phyloP scores from a whole-genome alignment of 2,329 filamentous ascomycete genomes.

The Ophiostoma triangulosporum region DNA sequence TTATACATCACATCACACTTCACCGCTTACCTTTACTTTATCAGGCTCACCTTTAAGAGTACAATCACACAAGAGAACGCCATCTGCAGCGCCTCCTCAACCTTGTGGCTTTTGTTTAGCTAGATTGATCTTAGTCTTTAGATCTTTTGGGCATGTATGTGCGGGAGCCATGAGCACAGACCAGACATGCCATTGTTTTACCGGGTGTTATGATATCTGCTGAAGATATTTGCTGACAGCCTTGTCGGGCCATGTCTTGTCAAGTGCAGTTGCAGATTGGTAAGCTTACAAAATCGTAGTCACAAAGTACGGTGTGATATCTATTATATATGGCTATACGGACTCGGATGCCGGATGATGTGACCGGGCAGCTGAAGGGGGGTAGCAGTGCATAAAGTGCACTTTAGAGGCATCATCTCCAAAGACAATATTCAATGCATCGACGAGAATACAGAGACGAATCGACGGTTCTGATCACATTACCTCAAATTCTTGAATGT shows the following conservation, averaged over 20 bases:
- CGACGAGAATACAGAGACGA: too few relatives aligned
- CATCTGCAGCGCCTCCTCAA: too few relatives aligned
- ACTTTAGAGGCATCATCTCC: background rate
- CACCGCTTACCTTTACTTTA: too few relatives aligned
- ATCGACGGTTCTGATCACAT: too few relatives aligned
- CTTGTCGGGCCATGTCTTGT: background rate
- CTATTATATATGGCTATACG: too few relatives aligned
- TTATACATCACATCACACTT: too few relatives aligned
- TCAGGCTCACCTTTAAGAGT: too few relatives aligned
- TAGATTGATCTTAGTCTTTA: background rate
- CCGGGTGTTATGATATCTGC: background rate
- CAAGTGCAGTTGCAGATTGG: too few relatives aligned
- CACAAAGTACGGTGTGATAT: background rate
- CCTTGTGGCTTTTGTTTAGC: too few relatives aligned
- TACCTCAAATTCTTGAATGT: too few relatives aligned
- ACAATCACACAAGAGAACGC: too few relatives aligned
- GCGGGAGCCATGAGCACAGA: background rate
- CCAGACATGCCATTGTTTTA: background rate
- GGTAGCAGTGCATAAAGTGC: constrained; percentile 8
- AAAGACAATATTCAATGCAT: background rate
- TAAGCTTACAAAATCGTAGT: background rate
- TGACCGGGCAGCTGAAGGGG: background rate
- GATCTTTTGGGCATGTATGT: too few relatives aligned
- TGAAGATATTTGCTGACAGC: background rate
- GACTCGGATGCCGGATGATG: background rate